Percentiles rank a stretch among this genome's conserved stretches.
phyloP scores from a whole-genome alignment of 2,329 filamentous ascomycete genomes.

The Talaromyces marneffei region DNA sequence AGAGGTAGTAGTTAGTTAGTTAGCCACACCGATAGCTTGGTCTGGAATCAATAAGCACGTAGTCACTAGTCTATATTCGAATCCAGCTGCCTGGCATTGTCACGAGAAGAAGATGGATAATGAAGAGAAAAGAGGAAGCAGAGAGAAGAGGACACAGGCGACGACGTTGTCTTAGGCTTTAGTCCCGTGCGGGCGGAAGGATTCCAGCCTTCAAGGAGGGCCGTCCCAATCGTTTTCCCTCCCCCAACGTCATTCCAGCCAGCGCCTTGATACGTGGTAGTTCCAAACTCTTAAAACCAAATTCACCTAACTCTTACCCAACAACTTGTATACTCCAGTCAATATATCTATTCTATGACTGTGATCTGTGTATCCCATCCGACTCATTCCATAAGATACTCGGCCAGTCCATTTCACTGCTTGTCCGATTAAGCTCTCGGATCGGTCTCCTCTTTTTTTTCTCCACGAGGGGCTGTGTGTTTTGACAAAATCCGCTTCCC shows the following conservation, averaged over 20 bases:
- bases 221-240: neutral
- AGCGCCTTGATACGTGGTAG: too few species aligned
- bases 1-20: neutral
- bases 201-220: too few species aligned
- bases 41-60: neutral
- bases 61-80: neutral
- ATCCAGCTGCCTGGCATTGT: neutral
- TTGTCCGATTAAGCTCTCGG: neutral
- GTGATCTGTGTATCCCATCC: neutral
- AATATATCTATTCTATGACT: neutral
- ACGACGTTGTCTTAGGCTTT: slow-evolving; percentile 4
- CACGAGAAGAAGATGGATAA: neutral
- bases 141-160: neutral
- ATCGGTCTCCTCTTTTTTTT: neutral
- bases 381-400: neutral
- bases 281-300: too few species aligned
- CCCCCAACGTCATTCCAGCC: neutral
- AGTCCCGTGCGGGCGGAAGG: neutral
- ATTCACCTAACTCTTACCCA: neutral
- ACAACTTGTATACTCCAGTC: neutral
- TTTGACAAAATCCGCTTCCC: neutral
- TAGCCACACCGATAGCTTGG: neutral
- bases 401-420: neutral
- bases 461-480: neutral
- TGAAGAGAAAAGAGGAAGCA: neutral